Percentiles rank a stretch among this genome's conserved stretches.
These are phyloP conservation scores for Pholiota microspora DNA, from an alignment of 768 basidiomycete species.

Conservation along the genomic window DNA sequence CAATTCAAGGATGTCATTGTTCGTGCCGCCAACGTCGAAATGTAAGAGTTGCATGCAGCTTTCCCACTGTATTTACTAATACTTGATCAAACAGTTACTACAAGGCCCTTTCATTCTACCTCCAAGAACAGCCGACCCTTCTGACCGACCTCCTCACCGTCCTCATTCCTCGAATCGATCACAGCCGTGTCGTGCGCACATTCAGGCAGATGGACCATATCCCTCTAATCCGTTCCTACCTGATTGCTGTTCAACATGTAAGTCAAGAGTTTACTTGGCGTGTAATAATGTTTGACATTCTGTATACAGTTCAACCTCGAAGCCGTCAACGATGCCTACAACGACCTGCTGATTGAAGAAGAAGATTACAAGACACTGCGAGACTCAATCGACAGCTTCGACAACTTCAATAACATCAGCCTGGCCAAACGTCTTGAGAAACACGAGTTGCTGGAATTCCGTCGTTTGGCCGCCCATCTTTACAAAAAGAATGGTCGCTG, in stretches of 20 bases:
- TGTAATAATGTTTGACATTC: slow-evolving; percentile 3
- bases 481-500: slow-evolving; percentile 98
- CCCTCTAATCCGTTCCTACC: slow-evolving; percentile 92
- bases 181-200: slow-evolving; percentile 91
- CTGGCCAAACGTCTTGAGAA: slow-evolving; percentile 85
- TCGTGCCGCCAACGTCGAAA: slow-evolving; percentile 96
- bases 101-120: slow-evolving; percentile 91
- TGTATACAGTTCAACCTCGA: slow-evolving; percentile 80
- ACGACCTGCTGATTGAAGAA: slow-evolving; percentile 97
- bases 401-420: slow-evolving; percentile 92
- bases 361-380: slow-evolving; percentile 98
- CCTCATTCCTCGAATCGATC: slow-evolving; percentile 92
- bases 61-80: neutral
- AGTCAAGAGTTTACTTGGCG: slow-evolving; percentile 23
- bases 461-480: slow-evolving; percentile 89
- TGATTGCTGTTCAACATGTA: slow-evolving; percentile 94
- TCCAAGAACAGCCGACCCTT: slow-evolving; percentile 89
- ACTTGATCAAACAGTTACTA: slow-evolving; percentile 65
- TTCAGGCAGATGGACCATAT: slow-evolving; percentile 96
- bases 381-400: slow-evolving; percentile 97
- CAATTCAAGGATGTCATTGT: slow-evolving; percentile 99
- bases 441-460: slow-evolving; percentile 93
- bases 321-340: slow-evolving; percentile 97
- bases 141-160: slow-evolving; percentile 92
- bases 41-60: slow-evolving; percentile 45